Percentiles rank a stretch among this genome's conserved stretches.
These are phyloP conservation scores for Blechomonas ayalai DNA, from an alignment of 208 protist species.

Conservation along the genomic window DNA sequence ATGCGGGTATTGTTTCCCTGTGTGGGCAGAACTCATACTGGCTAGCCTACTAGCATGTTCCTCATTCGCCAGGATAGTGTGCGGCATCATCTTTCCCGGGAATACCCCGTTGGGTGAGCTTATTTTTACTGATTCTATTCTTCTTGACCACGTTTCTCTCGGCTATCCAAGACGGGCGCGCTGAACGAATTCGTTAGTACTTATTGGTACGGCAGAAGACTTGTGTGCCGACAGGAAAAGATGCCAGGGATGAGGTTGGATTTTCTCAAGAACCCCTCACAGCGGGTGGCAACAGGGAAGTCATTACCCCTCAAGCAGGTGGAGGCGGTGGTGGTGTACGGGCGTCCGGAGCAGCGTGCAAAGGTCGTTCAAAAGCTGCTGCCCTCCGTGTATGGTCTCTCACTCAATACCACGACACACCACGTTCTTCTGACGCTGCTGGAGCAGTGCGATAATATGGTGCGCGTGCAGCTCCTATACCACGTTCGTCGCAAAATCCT, in stretches of 20 bases:
- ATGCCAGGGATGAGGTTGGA: constrained; percentile 75
- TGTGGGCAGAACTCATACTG: too few species aligned
- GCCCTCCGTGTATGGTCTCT: constrained; percentile 55
- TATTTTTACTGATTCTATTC: too few species aligned
- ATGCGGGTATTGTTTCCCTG: too few species aligned
- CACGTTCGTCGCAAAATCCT: constrained; percentile 68
- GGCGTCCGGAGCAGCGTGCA: constrained; percentile 67
- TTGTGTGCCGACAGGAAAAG: too few species aligned
- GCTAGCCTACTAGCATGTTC: too few species aligned
- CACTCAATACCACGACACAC: constrained; percentile 69
- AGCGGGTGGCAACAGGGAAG: constrained; percentile 73
- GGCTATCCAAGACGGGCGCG: too few species aligned
- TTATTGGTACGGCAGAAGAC: too few species aligned
- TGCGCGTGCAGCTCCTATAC: constrained; percentile 76
- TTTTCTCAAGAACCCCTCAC: constrained; percentile 83
- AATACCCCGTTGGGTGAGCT: too few species aligned
- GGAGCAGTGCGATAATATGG: constrained; percentile 67
- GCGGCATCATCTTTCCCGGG: too few species aligned
- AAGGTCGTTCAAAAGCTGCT: constrained; percentile 81
- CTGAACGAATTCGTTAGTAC: too few species aligned
- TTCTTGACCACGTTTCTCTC: too few species aligned
- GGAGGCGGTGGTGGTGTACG: constrained; percentile 82
- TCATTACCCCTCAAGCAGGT: constrained; percentile 80
- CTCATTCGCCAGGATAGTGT: too few species aligned
- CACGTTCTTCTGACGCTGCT: constrained; percentile 71